phyloP scores from a whole-genome alignment of 2,329 filamentous ascomycete genomes.

The Phialophora tarda region DNA sequence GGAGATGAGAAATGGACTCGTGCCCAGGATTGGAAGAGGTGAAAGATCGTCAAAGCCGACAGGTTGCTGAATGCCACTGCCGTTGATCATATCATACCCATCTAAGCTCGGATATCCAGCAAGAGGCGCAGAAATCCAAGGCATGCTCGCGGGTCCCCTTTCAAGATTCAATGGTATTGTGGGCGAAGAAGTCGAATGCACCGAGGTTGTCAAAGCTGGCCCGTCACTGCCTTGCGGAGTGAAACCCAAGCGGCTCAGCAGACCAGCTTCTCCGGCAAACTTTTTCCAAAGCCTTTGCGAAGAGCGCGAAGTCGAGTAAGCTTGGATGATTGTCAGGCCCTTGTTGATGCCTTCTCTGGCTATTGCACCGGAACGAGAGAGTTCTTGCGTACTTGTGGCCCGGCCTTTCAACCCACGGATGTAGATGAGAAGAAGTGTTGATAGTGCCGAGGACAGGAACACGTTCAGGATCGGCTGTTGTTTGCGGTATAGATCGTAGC shows the following conservation, averaged over 20 bases:
- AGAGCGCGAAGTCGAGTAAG: constrained; percentile 13
- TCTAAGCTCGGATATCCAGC: not conserved
- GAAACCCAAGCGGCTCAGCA: not conserved
- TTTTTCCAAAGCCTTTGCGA: constrained; percentile 21
- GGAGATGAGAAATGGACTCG: not conserved
- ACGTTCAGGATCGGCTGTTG: constrained; percentile 25
- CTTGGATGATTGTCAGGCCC: constrained; percentile 7
- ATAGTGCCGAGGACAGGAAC: constrained; percentile 25
- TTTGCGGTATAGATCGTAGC: constrained; percentile 15
- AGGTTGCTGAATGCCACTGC: not conserved
- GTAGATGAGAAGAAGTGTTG: constrained; percentile 22
- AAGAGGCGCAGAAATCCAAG: not conserved
- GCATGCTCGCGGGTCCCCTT: not conserved
- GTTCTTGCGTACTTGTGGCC: not conserved
- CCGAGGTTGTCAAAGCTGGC: not conserved
- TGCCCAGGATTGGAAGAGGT: not conserved
- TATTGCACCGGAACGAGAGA: not conserved
- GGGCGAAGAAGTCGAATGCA: not conserved
- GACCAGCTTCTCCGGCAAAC: not conserved
- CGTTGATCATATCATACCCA: not conserved
- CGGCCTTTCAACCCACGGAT: constrained; percentile 10
- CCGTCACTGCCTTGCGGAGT: not conserved
- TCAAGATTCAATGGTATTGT: not conserved
- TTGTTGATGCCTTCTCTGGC: constrained; percentile 8
- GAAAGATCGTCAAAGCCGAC: not conserved